Evolutionary conservation across 2,329 filamentous ascomycete species (phyloP).

Genomic region (Monosporascus sp.): DNA sequence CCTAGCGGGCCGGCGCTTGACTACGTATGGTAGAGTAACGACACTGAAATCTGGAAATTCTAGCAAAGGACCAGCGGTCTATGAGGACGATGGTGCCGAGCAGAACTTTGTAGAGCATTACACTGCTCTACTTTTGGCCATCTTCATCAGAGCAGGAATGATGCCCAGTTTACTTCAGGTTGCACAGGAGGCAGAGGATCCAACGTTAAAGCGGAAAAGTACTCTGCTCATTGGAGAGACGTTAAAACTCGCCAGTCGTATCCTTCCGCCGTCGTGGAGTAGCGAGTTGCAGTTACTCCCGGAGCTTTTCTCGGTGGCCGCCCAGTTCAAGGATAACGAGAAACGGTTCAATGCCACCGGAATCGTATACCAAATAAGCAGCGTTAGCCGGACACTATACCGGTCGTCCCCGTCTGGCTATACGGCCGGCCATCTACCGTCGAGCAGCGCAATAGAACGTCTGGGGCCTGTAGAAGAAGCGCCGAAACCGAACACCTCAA

Average conservation of each 20-base stretch:
- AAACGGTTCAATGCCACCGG: constrained; percentile 76
- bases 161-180: constrained; percentile 57
- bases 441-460: constrained; percentile 41
- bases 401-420: constrained; percentile 58
- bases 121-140: constrained; percentile 78
- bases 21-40: constrained; percentile 92
- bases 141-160: constrained; percentile 78
- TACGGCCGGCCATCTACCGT: constrained; percentile 31
- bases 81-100: constrained; percentile 63
- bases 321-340: constrained; percentile 64
- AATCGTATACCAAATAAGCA: constrained; percentile 96
- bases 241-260: constrained; percentile 78
- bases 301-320: constrained; percentile 72
- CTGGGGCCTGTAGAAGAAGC: constrained; percentile 51
- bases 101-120: constrained; percentile 93
- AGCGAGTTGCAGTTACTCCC: constrained; percentile 82
- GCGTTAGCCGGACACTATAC: constrained; percentile 88
- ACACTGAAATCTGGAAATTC: constrained; percentile 63
- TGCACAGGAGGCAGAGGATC: constrained; percentile 62
- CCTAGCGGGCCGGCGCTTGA: constrained; percentile 83
- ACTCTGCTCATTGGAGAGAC: constrained; percentile 88
- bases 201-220: constrained; percentile 76
- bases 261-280: constrained; percentile 78
- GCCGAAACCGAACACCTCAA: constrained; percentile 43
- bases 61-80: constrained; percentile 42